Conservation (phyloP, 164 flowering plant species). For the Tetrastigma voinierianum region DNA sequence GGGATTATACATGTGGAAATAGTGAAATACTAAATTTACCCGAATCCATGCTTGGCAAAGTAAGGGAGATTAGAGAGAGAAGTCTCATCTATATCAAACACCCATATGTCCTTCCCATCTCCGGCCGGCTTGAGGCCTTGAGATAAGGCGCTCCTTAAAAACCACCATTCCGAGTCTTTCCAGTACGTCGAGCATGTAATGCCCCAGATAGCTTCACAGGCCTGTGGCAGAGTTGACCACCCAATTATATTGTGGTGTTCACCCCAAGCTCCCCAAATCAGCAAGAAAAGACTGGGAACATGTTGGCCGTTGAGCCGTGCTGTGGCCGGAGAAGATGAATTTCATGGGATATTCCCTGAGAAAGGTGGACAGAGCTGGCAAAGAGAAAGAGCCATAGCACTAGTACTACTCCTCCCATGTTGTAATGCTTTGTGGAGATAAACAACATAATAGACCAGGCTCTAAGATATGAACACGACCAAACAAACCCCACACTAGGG, state of each 20-base stretch:
- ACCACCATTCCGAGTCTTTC: conserved; percentile 31
- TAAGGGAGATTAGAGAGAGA: conserved; percentile 47
- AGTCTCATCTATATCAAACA: conserved; percentile 56
- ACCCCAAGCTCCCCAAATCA: conserved; percentile 47
- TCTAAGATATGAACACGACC: too few relatives aligned
- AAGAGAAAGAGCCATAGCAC: conserved; percentile 1
- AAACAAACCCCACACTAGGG: too few relatives aligned
- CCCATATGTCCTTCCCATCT: conserved; percentile 43
- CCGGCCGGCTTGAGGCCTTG: conserved; percentile 17
- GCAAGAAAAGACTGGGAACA: conserved; percentile 15
- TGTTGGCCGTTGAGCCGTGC: conserved; percentile 12
- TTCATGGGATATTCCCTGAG: neutral
- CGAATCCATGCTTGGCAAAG: conserved; percentile 33
- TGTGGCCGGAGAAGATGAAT: conserved; percentile 31
- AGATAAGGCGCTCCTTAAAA: conserved; percentile 18
- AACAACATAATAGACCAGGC: too few relatives aligned
- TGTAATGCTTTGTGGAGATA: too few relatives aligned
- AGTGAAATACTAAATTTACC: conserved; percentile 28
- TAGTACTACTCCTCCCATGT: too few relatives aligned
- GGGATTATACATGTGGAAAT: too few relatives aligned
- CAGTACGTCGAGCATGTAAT: conserved; percentile 51
- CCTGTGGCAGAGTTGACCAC: conserved; percentile 36
- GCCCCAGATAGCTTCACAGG: conserved; percentile 43
- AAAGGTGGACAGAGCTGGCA: neutral
- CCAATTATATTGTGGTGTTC: conserved; percentile 41